Evolutionary conservation across 768 basidiomycete genomes (phyloP), one percentile per base, ranked within the genome.

Genomic region (Pleurotus djamor): DNA sequence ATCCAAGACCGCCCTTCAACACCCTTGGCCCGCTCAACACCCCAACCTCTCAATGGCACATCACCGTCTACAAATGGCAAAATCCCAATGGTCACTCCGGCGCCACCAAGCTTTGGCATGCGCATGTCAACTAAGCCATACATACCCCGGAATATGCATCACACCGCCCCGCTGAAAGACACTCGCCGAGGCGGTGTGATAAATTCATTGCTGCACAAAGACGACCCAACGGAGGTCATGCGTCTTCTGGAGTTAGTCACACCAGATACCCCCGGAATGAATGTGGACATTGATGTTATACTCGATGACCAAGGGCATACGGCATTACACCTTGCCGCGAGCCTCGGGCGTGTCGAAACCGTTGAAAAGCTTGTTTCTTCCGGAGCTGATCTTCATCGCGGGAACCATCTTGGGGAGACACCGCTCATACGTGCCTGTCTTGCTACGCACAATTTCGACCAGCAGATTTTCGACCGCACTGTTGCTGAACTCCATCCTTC

Each of bases 261-360:
- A 5, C 76, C 82, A 1, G 76, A 78, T 36, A 48, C 60, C n/a
- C 60, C 61, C 9, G 64, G 66, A 7, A 63, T 65, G 12, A 60
- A 66, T n/a, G 63, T 79, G 38, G 92, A 95, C 60, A 75, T 93
- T 50, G 91, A 98, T 68, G 79, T 83, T n/a, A 80, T 96, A 44
- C 82, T 99, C 44, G 97, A 99, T 66, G 93, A 97, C 63, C 90
- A 94, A 66, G 93, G 94, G 0, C 97, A 99, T 71, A 94, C 95
- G 0, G 90, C 96, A 8, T 79, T 99, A 12, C 97, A 99, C 70
- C 83, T 98, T 61, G 96, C 97, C 1, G 88, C 94, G 5, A 92
- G 94, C 47, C 79, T 98, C 52, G 92, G 88, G 0, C 83, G 92
- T 17, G 80, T 84, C 51, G 76, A 80, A 28, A 85, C 83, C 36